Evolutionary conservation across 169 alveolate genomes (phyloP), one percentile per base, ranked within the genome.

Genomic region (Cytauxzoon felis): DNA sequence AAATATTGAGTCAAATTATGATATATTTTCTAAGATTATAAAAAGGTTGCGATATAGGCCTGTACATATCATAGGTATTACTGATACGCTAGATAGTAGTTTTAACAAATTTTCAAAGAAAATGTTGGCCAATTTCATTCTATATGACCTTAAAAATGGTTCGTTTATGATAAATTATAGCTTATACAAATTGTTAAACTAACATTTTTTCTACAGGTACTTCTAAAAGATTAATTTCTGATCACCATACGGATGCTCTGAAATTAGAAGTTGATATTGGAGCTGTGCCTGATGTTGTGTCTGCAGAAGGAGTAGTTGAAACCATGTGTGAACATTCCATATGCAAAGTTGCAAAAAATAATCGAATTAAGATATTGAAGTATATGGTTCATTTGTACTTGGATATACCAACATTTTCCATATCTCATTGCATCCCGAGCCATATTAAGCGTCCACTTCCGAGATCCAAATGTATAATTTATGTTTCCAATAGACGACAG

Each of bases 181-280:
- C 16, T 53, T 29, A 16, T 43, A 27, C 5, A 38, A 29, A 8
- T 24, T 29, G 36, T 9, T n/a, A 27, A 38, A 3, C 1, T n/a
- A 27, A 16, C 1, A 2, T 54, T 0, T 11, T 34, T 30, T n/a
- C 3, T 29, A 5, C 50, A 71, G 82, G 82, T 7, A 73, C 84
- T 0, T 53, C 49, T 43, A 66, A 63, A 42, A 27, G 79, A 16
- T n/a, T 73, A 21, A 41, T 73, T 41, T 58, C 64, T 4, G 84
- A 73, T 27, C 65, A 68, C 6, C 52, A 48, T 24, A 64, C 71
- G 27, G 84, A 73, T 27, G 66, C 69, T n/a, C 64, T 73, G 26
- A 67, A 68, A 23, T 50, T 73, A 34, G 84, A 64, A n/a, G 59
- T 61, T 18, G 84, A 73, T 42, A 56, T 73, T 21, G 62, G 50